A percentile compares a stretch with the other conserved stretches of the same genome.
Conservation (phyloP, 768 basidiomycete genomes). For the Suillus hirtellus region DNA sequence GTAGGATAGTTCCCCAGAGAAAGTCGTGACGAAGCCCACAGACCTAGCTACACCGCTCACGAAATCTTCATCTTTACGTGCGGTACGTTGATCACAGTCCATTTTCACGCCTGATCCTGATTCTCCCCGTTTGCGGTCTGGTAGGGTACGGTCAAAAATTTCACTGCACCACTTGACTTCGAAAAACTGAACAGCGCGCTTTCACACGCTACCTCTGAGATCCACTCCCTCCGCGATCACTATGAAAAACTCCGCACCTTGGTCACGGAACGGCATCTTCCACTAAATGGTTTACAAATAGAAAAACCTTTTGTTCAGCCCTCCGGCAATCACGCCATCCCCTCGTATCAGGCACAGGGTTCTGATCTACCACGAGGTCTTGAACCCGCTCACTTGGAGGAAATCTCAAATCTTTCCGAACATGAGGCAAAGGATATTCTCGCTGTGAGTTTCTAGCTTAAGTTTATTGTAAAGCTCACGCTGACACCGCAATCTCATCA, state of each 20-base stretch:
- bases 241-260: slow-evolving; percentile 26
- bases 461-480: neutral
- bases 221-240: slow-evolving; percentile 24
- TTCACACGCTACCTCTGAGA: slow-evolving; percentile 24
- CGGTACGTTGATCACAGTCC: neutral
- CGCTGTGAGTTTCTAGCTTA: slow-evolving; percentile 18
- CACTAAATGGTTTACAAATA: neutral
- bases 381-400: slow-evolving; percentile 1
- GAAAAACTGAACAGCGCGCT: slow-evolving; percentile 28
- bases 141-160: neutral
- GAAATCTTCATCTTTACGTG: too few species aligned
- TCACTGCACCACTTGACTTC: slow-evolving; percentile 22
- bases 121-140: neutral
- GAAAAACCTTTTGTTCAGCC: neutral
- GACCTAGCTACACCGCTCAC: neutral
- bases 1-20: neutral
- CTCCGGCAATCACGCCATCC: neutral
- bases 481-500: neutral
- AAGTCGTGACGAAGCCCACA: neutral
- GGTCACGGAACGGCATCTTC: slow-evolving; percentile 19
- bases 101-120: neutral
- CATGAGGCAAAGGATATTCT: slow-evolving; percentile 23
- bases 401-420: slow-evolving; percentile 25
- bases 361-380: slow-evolving; percentile 4
- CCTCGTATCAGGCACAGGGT: neutral